phyloP scores from a whole-genome alignment of 1,139 yeast species.

The Taphrina communis region DNA sequence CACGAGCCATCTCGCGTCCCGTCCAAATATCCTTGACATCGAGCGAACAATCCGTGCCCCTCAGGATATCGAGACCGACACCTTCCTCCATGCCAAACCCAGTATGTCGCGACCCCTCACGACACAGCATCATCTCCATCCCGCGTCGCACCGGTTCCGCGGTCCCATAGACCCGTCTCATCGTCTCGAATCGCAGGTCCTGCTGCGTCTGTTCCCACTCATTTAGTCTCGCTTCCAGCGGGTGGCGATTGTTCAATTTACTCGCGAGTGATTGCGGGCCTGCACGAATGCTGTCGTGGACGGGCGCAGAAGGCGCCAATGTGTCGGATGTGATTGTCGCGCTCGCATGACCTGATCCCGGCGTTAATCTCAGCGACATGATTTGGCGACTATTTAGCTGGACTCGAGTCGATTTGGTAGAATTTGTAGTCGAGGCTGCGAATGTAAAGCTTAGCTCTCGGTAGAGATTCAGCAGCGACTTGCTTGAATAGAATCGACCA shows the following conservation, averaged over 20 bases:
- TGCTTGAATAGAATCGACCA: too few species aligned
- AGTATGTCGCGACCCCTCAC: constrained; percentile 39
- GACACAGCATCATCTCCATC: constrained; percentile 67
- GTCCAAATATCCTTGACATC: constrained; percentile 90
- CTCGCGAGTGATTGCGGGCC: constrained; percentile 32
- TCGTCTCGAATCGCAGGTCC: constrained; percentile 72
- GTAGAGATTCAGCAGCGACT: too few species aligned
- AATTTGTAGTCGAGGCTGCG: too few species aligned
- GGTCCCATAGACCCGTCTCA: constrained; percentile 84
- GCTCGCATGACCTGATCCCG: constrained; percentile 25
- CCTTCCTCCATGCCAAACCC: constrained; percentile 46
- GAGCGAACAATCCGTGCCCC: constrained; percentile 72
- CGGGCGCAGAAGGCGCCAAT: constrained; percentile 39
- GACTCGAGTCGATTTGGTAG: too few species aligned
- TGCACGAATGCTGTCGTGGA: constrained; percentile 42
- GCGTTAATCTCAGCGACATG: constrained; percentile 27
- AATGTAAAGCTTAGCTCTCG: too few species aligned
- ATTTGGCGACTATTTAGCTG: too few species aligned
- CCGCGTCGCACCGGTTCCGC: constrained; percentile 91
- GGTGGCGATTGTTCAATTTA: constrained; percentile 58
- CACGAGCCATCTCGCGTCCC: constrained; percentile 18
- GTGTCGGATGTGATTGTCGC: constrained; percentile 12
- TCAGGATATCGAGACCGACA: constrained; percentile 78
- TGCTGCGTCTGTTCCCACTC: constrained; percentile 83
- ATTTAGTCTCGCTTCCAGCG: constrained; percentile 73